phyloP scores from a whole-genome alignment of 495 filamentous ascomycete genomes.

The Lophiostoma macrostomum region DNA sequence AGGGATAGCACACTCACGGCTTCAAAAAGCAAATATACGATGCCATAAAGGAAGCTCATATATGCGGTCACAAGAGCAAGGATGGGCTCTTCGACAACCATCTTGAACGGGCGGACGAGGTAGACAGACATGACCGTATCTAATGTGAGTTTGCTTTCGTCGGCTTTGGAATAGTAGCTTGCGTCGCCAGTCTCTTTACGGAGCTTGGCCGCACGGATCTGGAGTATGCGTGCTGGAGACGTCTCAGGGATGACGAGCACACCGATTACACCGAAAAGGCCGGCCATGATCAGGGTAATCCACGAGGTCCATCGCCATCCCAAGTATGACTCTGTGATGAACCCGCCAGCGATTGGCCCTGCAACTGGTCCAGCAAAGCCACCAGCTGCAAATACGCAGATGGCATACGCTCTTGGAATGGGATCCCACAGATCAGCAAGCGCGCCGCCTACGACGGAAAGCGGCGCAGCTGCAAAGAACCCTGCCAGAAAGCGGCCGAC shows the following conservation, averaged over 20 bases:
- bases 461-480: conserved; percentile 60
- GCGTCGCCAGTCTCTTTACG: conserved; percentile 61
- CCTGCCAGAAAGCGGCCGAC: conserved; percentile 62
- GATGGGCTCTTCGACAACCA: conserved; percentile 62
- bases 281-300: conserved; percentile 58
- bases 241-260: conserved; percentile 59
- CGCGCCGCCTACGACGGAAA: conserved; percentile 61
- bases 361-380: conserved; percentile 39
- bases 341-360: conserved; percentile 41
- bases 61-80: conserved; percentile 51
- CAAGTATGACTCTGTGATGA: conserved; percentile 39
- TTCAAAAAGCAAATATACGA: conserved; percentile 42
- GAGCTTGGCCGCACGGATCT: conserved; percentile 54
- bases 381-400: conserved; percentile 51
- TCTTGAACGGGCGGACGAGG: conserved; percentile 59
- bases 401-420: conserved; percentile 60
- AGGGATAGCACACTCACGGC: conserved; percentile 23
- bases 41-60: conserved; percentile 43
- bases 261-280: conserved; percentile 46
- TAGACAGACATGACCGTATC: conserved; percentile 50
- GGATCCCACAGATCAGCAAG: conserved; percentile 63
- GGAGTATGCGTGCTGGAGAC: conserved; percentile 55
- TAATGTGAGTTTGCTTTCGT: conserved; percentile 52
- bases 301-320: conserved; percentile 54
- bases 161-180: conserved; percentile 56